Percentiles rank a stretch among this genome's conserved stretches.
Evolutionary conservation across 345 rosid species (phyloP).

Genomic region (Cochlearia excelsa): DNA sequence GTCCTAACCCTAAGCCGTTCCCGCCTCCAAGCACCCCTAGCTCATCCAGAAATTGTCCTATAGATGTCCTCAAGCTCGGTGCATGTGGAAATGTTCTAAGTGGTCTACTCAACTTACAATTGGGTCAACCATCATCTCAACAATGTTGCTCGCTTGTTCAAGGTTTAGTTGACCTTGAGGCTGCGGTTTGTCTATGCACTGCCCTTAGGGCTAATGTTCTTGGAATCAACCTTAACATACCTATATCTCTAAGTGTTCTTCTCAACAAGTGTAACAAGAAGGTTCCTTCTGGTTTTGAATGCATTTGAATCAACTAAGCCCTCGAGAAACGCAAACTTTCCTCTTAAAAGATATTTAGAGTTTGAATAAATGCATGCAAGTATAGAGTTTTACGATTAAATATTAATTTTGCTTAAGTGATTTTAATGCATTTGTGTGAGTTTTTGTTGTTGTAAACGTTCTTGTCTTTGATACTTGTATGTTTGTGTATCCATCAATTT

Average conservation of each 20-base stretch:
- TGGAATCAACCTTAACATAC: slow-evolving; percentile 55
- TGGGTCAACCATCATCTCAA: slow-evolving; percentile 43
- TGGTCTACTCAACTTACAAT: slow-evolving; percentile 35
- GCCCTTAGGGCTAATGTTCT: slow-evolving; percentile 56
- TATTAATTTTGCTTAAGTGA: too few relatives aligned
- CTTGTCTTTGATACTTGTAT: too few relatives aligned
- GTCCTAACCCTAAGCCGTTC: too few relatives aligned
- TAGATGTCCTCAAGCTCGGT: slow-evolving; percentile 55
- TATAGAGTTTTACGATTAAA: too few relatives aligned
- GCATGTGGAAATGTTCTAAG: slow-evolving; percentile 48
- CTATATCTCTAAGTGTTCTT: slow-evolving; percentile 55
- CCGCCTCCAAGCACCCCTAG: slow-evolving; percentile 24
- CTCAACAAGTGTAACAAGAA: slow-evolving; percentile 55
- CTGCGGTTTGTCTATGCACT: slow-evolving; percentile 73
- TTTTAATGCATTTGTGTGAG: too few relatives aligned
- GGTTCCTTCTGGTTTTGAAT: slow-evolving; percentile 48
- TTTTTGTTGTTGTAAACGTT: too few relatives aligned
- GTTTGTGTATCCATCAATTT: too few relatives aligned
- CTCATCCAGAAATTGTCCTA: slow-evolving; percentile 42
- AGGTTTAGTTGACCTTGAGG: slow-evolving; percentile 60
- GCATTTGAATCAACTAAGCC: slow-evolving; percentile 33
- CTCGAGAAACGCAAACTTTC: not conserved
- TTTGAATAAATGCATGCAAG: not conserved
- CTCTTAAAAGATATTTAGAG: slow-evolving; percentile 1
- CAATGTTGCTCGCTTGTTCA: slow-evolving; percentile 53